Conservation (phyloP, 169 alveolate genomes). For the Hepatocystis sp. region DNA sequence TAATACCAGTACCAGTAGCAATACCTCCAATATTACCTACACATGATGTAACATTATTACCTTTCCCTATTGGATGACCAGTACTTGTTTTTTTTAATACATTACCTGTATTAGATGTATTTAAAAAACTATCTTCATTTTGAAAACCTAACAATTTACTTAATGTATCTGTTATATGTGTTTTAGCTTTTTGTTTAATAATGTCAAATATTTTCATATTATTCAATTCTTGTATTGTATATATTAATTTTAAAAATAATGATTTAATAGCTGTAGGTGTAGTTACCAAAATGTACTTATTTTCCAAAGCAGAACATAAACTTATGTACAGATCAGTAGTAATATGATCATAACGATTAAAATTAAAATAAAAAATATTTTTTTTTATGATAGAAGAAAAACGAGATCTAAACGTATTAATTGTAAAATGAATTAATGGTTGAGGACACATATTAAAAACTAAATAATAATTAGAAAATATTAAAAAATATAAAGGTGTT, state of each 20-base stretch:
- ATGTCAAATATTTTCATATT: slow-evolving; percentile 76
- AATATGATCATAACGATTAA: slow-evolving; percentile 86
- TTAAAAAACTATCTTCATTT: slow-evolving; percentile 42
- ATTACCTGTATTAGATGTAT: slow-evolving; percentile 7
- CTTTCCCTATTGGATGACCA: background rate
- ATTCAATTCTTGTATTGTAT: slow-evolving; percentile 87
- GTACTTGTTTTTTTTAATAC: too few relatives aligned
- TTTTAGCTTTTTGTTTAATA: slow-evolving; percentile 77
- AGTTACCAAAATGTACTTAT: slow-evolving; percentile 88
- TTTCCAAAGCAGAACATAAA: slow-evolving; percentile 89
- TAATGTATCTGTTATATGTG: slow-evolving; percentile 80
- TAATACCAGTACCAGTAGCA: background rate
- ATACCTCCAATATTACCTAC: background rate
- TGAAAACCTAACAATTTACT: slow-evolving; percentile 83
- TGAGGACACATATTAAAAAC: slow-evolving; percentile 90
- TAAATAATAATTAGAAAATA: slow-evolving; percentile 79
- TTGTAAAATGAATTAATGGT: slow-evolving; percentile 90
- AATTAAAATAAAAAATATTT: slow-evolving; percentile 86
- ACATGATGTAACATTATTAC: background rate
- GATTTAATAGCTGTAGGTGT: slow-evolving; percentile 93
- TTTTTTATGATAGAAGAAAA: slow-evolving; percentile 89
- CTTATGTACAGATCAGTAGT: slow-evolving; percentile 87
- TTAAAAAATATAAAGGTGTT: slow-evolving; percentile 80
- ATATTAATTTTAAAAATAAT: slow-evolving; percentile 87
- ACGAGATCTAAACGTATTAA: slow-evolving; percentile 88